Base-by-base conservation (phyloP, 2,329 filamentous ascomycete species). In the Exophiala alcalophila region DNA sequence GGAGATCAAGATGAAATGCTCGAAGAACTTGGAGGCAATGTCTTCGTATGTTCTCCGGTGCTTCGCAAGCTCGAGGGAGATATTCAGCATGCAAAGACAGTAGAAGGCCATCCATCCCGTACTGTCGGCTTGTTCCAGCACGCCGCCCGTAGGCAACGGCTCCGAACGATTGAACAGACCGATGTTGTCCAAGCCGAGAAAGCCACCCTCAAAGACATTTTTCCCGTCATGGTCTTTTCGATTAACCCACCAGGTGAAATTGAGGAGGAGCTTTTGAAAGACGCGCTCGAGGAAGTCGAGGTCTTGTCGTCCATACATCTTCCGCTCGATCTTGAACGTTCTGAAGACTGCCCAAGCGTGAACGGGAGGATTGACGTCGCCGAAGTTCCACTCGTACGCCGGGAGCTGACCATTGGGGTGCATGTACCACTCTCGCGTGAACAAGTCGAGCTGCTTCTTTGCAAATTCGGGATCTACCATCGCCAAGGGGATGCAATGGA, bases 221-320 rank as follows among this genome's bases (percentile, higher is more conserved):
- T 97, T 97, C 58, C 89, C 91, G 7, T 95, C 87, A 8, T 78
- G 77, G 58, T 97, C 91, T 67, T 97, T 97, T 45, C 91, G 84
- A 64, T 97, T 97, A 14, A 96, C 91, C 91, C 91, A 97, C 92
- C 92, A 97, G 3, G 92, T 97, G 65, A 97, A 97, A 69, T 97
- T 97, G 51, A 97, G 74, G 16, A 97, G 72, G 47, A 97, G 68
- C 65, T 97, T 97, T 61, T 97, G 92, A 72, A 97, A 97, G 4
- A 96, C 89, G 14, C 91, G 80, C 71, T 97, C 91, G 7, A 97
- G 76, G 67, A 96, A 97, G 65, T 97, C 92, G 21, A 96, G 73
- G 62, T 97, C 91, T 61, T 96, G 88, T 23, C 87, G 81, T 27
- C 91, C 92, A 58, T 96, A 97, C 73, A 97, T 80, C 70, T 97